Evolutionary conservation across 2,329 filamentous ascomycete species (phyloP).

Genomic region (Gremmenia infestans): DNA sequence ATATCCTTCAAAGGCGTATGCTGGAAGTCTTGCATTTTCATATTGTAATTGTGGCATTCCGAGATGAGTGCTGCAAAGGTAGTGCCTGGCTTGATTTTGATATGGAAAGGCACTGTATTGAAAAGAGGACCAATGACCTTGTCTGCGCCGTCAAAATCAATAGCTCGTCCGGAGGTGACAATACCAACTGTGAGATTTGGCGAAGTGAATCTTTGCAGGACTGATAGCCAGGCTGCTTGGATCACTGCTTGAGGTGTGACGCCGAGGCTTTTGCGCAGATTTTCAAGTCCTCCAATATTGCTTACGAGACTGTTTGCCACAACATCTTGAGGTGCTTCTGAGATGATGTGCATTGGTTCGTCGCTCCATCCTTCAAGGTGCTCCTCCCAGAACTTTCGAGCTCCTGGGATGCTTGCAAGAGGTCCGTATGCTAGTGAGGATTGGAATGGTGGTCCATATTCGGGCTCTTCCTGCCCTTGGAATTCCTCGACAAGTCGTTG

Average conservation of each 20-base stretch:
- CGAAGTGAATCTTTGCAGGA: constrained; percentile 49
- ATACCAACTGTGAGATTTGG: constrained; percentile 55
- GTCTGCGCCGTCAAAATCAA: constrained; percentile 62
- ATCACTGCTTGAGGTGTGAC: constrained; percentile 76
- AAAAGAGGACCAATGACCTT: constrained; percentile 76
- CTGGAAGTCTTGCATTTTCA: constrained; percentile 64
- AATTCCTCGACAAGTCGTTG: constrained; percentile 52
- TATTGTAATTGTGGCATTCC: constrained; percentile 67
- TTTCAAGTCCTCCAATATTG: constrained; percentile 42
- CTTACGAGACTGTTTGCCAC: constrained; percentile 28
- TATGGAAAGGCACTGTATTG: constrained; percentile 76
- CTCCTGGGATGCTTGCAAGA: constrained; percentile 44
- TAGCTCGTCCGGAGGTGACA: constrained; percentile 71
- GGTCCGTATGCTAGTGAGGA: constrained; percentile 67
- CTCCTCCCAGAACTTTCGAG: constrained; percentile 60
- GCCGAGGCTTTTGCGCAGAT: constrained; percentile 52
- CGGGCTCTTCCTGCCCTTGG: constrained; percentile 21
- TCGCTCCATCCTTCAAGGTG: constrained; percentile 24
- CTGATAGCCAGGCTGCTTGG: constrained; percentile 68
- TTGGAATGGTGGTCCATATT: constrained; percentile 52
- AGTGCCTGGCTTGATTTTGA: constrained; percentile 38
- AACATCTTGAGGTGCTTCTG: constrained; percentile 15
- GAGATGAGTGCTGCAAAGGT: constrained; percentile 58
- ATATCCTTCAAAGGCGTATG: constrained; percentile 75
- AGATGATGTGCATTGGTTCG: constrained; percentile 8